Evolutionary conservation across 805 yeast species (phyloP).

Genomic region (Pichia exigua): DNA sequence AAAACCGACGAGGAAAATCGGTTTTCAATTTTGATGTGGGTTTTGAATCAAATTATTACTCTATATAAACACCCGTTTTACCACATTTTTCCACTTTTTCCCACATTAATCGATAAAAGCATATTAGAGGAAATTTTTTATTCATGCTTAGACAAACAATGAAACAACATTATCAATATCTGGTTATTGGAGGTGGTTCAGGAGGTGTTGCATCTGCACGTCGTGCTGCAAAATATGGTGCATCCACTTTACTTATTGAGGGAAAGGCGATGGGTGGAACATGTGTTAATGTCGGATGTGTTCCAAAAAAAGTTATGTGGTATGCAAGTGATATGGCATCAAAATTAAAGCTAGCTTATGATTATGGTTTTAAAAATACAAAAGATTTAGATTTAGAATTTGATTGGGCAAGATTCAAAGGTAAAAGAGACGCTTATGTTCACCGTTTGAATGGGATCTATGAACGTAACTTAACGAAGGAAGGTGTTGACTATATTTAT

Average conservation of each 20-base stretch:
- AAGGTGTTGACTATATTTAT: slow-evolving; percentile 77
- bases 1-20: background rate
- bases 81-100: background rate
- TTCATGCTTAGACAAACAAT: slow-evolving; percentile 13
- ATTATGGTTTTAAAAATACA: slow-evolving; percentile 67
- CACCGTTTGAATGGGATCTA: slow-evolving; percentile 86
- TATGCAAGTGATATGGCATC: slow-evolving; percentile 87
- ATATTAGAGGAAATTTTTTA: background rate
- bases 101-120: background rate
- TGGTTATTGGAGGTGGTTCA: slow-evolving; percentile 98
- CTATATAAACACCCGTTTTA: too few relatives aligned
- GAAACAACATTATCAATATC: slow-evolving; percentile 67
- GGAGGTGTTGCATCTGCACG: slow-evolving; percentile 99
- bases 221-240: slow-evolving; percentile 92
- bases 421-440: slow-evolving; percentile 88
- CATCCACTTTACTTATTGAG: slow-evolving; percentile 77
- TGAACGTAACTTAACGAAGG: slow-evolving; percentile 77
- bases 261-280: slow-evolving; percentile 88
- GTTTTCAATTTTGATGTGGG: too few relatives aligned
- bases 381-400: slow-evolving; percentile 81
- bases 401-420: slow-evolving; percentile 76
- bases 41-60: too few relatives aligned
- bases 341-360: slow-evolving; percentile 63
- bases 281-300: slow-evolving; percentile 99
- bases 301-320: slow-evolving; percentile 99